Conservation (phyloP, 108 stramenopile species). For the Conticribra weissflogii region DNA sequence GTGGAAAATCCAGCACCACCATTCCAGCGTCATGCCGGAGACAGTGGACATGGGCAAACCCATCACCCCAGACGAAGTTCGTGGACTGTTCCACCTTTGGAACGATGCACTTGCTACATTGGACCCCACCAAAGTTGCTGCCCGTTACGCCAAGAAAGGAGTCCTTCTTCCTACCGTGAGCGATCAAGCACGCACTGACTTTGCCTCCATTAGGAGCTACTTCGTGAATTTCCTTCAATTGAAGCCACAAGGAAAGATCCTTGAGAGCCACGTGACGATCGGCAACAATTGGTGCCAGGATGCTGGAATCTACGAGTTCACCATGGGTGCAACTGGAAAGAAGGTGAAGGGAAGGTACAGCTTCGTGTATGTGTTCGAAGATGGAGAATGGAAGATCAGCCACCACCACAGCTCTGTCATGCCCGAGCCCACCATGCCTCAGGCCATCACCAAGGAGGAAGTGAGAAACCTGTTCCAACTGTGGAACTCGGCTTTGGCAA, state of each 20-base stretch:
- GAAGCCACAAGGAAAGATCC: slow-evolving; percentile 63
- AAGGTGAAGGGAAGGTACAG: no score
- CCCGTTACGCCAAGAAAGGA: slow-evolving; percentile 55
- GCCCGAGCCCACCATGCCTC: no score
- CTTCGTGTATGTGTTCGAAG: slow-evolving; percentile 69
- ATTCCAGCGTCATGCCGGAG: no score
- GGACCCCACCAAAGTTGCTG: slow-evolving; percentile 48
- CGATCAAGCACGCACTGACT: slow-evolving; percentile 28
- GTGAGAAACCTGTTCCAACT: slow-evolving; percentile 45
- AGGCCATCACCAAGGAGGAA: no score
- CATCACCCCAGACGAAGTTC: slow-evolving; percentile 49
- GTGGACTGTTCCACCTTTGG: slow-evolving; percentile 54
- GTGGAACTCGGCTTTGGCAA: slow-evolving; percentile 54
- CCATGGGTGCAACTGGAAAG: no score
- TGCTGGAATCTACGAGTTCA: slow-evolving; percentile 60
- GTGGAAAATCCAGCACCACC: slow-evolving; percentile 55
- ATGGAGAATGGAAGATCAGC: slow-evolving; percentile 70
- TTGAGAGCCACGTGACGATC: no score
- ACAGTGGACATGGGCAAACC: slow-evolving; percentile 26
- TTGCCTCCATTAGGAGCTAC: slow-evolving; percentile 30
- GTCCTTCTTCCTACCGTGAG: no score
- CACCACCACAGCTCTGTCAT: slow-evolving; percentile 76
- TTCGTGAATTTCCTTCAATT: slow-evolving; percentile 53
- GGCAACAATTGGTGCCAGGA: slow-evolving; percentile 47
- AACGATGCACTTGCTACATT: slow-evolving; percentile 57